Percentiles rank a stretch among this genome's conserved stretches.
phyloP scores from a whole-genome alignment of 2,329 filamentous ascomycete genomes.

The Atkinsonella hypoxylon region DNA sequence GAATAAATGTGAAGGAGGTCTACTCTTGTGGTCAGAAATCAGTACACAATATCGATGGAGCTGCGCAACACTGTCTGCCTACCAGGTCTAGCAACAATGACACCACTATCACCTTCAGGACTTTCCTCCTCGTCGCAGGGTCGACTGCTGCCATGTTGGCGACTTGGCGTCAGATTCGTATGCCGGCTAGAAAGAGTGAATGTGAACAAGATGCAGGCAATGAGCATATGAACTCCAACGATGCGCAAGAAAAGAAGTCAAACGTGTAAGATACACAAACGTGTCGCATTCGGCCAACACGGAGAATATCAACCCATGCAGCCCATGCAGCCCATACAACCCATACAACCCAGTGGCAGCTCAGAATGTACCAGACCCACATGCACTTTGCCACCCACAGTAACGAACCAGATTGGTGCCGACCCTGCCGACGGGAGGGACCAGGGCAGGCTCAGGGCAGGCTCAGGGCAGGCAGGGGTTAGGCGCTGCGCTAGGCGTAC shows the following conservation, averaged over 20 bases:
- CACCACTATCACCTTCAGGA: slow-evolving; percentile 77
- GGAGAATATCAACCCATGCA: neutral
- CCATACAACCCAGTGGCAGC: no score
- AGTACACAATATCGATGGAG: neutral
- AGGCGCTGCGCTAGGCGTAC: no score
- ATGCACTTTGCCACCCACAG: no score
- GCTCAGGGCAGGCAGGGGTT: no score
- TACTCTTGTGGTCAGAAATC: slow-evolving; percentile 23
- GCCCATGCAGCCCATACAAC: no score
- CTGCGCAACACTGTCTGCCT: slow-evolving; percentile 12
- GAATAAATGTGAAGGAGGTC: slow-evolving; percentile 98
- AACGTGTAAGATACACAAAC: neutral
- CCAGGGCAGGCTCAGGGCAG: no score
- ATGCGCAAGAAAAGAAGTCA: neutral
- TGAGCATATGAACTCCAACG: neutral
- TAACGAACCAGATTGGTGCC: no score
- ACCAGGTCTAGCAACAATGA: slow-evolving; percentile 86
- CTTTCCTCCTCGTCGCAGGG: slow-evolving; percentile 56
- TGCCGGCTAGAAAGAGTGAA: neutral
- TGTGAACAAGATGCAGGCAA: neutral
- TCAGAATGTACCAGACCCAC: no score
- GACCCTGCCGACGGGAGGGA: no score
- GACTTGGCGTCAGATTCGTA: neutral
- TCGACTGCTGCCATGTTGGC: slow-evolving; percentile 33
- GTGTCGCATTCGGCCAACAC: neutral